phyloP scores from a whole-genome alignment of 768 basidiomycete genomes.

The Boletus rubescentipes region DNA sequence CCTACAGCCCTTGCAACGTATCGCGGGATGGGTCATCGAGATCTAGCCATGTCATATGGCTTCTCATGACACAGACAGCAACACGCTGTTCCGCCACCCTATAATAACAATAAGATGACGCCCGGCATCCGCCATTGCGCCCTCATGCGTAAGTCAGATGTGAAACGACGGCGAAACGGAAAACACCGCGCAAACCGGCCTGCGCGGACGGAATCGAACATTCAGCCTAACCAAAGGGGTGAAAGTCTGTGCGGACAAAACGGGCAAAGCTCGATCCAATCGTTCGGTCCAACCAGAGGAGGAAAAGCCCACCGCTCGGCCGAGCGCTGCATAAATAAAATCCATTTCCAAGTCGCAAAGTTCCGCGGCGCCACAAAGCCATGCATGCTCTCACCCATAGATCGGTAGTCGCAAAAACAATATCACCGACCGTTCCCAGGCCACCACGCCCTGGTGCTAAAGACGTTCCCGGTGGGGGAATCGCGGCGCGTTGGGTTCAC shows the following conservation, averaged over 20 bases:
- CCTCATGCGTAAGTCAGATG: background rate
- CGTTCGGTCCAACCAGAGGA: background rate
- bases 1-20: background rate
- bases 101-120: background rate
- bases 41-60: background rate
- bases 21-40: background rate
- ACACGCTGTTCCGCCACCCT: background rate
- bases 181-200: background rate
- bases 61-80: constrained; percentile 2
- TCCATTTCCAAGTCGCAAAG: background rate
- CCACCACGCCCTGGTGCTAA: too few species aligned
- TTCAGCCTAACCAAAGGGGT: background rate
- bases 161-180: constrained; percentile 3
- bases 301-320: background rate
- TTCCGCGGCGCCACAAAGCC: constrained; percentile 8
- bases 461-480: too few species aligned
- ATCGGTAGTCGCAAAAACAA: background rate
- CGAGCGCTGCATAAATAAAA: background rate
- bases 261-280: background rate
- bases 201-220: background rate
- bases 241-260: background rate
- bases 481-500: too few species aligned
- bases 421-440: background rate
- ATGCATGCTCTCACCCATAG: background rate
- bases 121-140: background rate